Evolutionary conservation across 495 filamentous ascomycete genomes (phyloP).

Genomic region (Lasiosphaeris hirsuta): DNA sequence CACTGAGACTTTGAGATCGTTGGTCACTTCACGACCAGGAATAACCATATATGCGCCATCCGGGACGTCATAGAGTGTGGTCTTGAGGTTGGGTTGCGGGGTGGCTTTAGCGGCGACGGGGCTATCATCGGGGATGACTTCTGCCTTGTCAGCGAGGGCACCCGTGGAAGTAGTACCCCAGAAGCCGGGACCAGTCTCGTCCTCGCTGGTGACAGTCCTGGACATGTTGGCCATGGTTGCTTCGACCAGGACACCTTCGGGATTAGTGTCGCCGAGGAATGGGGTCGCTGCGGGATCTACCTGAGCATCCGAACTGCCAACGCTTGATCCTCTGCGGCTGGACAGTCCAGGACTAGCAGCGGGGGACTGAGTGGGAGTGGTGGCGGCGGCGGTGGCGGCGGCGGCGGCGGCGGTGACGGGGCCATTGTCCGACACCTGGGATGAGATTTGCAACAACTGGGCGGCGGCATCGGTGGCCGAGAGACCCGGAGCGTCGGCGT

Average conservation of each 20-base stretch:
- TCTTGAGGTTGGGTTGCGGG: no score
- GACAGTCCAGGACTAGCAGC: background rate
- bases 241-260: constrained; percentile 50
- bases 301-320: background rate
- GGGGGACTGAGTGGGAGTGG: background rate
- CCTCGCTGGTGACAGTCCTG: constrained; percentile 33
- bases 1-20: background rate
- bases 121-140: background rate
- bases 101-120: background rate
- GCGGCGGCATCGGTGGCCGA: constrained; percentile 23
- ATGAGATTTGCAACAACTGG: constrained; percentile 27
- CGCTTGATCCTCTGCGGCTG: no score
- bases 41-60: background rate
- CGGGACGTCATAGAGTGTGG: background rate
- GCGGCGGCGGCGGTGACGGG: background rate
- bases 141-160: background rate
- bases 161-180: constrained; percentile 21
- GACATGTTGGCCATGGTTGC: constrained; percentile 39
- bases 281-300: constrained; percentile 25
- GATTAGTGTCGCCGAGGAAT: constrained; percentile 52
- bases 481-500: background rate
- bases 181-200: constrained; percentile 28
- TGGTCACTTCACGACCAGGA: background rate
- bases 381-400: background rate
- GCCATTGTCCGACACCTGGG: constrained; percentile 11